These are phyloP conservation scores for Narthecium ossifragum DNA, from an alignment of 106 monocot genomes.

Conservation along the genomic window DNA sequence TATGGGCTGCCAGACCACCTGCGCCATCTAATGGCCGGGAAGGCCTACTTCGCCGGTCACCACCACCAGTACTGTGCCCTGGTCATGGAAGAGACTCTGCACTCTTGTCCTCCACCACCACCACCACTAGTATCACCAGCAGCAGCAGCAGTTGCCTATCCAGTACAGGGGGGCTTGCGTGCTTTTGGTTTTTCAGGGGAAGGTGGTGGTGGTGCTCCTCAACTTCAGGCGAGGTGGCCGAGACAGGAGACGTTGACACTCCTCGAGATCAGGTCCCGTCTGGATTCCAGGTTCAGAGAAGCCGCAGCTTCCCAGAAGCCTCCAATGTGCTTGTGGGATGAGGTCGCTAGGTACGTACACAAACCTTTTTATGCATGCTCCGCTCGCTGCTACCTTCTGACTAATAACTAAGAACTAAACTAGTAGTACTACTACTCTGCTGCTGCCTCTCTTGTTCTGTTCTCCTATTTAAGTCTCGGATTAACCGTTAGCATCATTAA, in stretches of 20 bases:
- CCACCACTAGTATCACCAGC: neutral
- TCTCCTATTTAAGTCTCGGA: too few relatives aligned
- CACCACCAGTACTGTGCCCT: neutral
- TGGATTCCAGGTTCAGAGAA: slow-evolving; percentile 54
- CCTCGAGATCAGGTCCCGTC: slow-evolving; percentile 55
- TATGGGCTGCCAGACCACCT: slow-evolving; percentile 17
- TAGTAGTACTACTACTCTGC: neutral
- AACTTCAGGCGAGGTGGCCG: slow-evolving; percentile 46
- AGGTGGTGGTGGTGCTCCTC: neutral
- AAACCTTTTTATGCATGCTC: too few relatives aligned
- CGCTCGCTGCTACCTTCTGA: too few relatives aligned
- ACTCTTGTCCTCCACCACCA: neutral
- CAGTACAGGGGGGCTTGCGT: neutral
- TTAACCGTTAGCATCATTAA: too few relatives aligned
- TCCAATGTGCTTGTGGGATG: slow-evolving; percentile 76
- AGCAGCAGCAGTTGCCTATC: neutral
- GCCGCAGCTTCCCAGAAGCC: slow-evolving; percentile 50
- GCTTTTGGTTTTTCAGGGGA: neutral
- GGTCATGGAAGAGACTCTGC: neutral
- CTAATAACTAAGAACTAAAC: neutral
- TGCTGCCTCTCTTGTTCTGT: neutral
- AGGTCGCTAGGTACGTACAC: slow-evolving; percentile 53
- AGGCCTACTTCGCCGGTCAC: neutral
- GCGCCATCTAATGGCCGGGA: slow-evolving; percentile 13
- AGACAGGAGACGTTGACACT: slow-evolving; percentile 78